Evolutionary conservation across 805 yeast genomes (phyloP).

Genomic region (Starmerella stellata): DNA sequence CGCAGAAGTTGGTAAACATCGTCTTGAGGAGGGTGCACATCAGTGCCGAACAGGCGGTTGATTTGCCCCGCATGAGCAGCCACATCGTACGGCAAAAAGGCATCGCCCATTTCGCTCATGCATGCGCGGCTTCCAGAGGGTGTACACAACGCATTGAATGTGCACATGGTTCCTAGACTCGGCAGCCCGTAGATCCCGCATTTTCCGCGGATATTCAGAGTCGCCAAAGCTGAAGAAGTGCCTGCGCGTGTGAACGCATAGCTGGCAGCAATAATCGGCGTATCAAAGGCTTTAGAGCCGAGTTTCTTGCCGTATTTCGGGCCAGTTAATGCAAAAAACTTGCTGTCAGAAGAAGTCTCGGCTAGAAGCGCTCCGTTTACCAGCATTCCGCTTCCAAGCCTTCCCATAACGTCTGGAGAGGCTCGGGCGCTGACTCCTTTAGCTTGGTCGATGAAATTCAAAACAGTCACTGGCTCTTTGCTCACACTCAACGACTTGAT

Average conservation of each 20-base stretch:
- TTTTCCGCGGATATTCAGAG: conserved; percentile 13
- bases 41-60: conserved; percentile 33
- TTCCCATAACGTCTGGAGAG: conserved; percentile 35
- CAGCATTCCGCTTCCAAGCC: conserved; percentile 40
- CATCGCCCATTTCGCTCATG: conserved; percentile 26
- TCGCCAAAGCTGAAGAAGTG: conserved; percentile 28
- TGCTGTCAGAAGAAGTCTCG: conserved; percentile 33
- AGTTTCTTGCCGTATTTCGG: conserved; percentile 36
- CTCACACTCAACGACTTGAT: conserved; percentile 36
- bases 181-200: conserved; percentile 16
- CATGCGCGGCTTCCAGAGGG: conserved; percentile 5
- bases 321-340: conserved; percentile 42
- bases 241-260: conserved; percentile 30
- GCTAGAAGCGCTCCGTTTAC: conserved; percentile 47
- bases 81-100: conserved; percentile 32
- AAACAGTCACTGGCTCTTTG: conserved; percentile 33
- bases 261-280: conserved; percentile 34
- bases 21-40: conserved; percentile 24
- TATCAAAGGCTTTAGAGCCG: conserved; percentile 44
- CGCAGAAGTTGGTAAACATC: conserved; percentile 45
- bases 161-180: conserved; percentile 11
- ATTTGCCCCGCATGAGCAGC: conserved; percentile 35
- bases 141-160: conserved; percentile 9
- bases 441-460: conserved; percentile 40
- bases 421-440: conserved; percentile 55